phyloP scores from a whole-genome alignment of 257 asterid genomes.

The Jacaranda copaia region DNA sequence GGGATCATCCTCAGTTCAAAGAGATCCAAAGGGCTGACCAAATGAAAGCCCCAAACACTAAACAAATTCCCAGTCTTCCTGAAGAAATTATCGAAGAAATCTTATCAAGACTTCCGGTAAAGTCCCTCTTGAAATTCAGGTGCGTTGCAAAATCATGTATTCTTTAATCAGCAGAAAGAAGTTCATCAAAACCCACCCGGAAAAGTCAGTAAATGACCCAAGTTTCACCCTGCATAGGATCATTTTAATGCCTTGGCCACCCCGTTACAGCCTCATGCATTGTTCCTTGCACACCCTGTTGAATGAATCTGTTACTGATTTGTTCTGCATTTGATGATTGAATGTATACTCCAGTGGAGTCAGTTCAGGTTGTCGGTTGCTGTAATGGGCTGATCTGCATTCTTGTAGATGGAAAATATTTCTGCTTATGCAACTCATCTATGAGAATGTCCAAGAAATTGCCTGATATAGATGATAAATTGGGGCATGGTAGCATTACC shows the following conservation, averaged over 20 bases:
- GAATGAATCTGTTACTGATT: constrained; percentile 21
- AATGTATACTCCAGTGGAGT: neutral
- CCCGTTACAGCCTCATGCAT: constrained; percentile 16
- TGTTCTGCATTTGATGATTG: constrained; percentile 17
- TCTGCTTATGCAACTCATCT: constrained; percentile 53
- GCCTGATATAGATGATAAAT: constrained; percentile 18
- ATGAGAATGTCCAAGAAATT: constrained; percentile 39
- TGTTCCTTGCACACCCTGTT: constrained; percentile 43
- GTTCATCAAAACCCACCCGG: constrained; percentile 43
- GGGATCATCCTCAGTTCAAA: neutral
- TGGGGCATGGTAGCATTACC: neutral
- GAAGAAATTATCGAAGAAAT: constrained; percentile 48
- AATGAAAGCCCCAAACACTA: neutral
- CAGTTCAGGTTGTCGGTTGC: constrained; percentile 41
- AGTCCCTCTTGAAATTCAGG: constrained; percentile 52
- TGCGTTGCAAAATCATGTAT: constrained; percentile 58
- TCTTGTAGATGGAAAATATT: constrained; percentile 14
- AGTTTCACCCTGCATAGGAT: constrained; percentile 23
- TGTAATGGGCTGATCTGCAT: constrained; percentile 57
- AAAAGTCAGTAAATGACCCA: constrained; percentile 12
- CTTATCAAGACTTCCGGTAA: constrained; percentile 48
- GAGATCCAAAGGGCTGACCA: constrained; percentile 6
- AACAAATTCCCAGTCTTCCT: constrained; percentile 29
- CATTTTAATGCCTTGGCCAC: neutral
- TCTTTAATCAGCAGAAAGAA: constrained; percentile 40